These are phyloP conservation scores for Conoideocrella luteorostrata DNA, from an alignment of 2,329 filamentous ascomycete species.

Conservation along the genomic window DNA sequence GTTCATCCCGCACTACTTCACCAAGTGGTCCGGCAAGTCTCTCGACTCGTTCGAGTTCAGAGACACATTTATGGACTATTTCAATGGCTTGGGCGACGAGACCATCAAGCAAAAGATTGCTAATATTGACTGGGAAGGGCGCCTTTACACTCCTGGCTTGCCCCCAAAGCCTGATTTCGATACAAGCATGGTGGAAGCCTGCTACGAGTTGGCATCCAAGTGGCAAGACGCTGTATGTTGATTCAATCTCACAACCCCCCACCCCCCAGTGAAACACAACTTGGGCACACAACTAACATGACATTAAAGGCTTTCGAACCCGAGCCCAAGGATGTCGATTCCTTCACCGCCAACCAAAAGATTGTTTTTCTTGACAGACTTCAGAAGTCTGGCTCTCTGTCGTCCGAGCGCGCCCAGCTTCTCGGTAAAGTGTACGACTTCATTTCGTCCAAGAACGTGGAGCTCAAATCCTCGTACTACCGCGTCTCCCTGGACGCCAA, in stretches of 20 bases:
- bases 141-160: slow-evolving; percentile 82
- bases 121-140: slow-evolving; percentile 79
- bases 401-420: slow-evolving; percentile 56
- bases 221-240: slow-evolving; percentile 60
- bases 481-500: slow-evolving; percentile 70
- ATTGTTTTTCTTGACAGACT: slow-evolving; percentile 84
- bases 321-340: slow-evolving; percentile 58
- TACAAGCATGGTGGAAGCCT: slow-evolving; percentile 77
- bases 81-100: slow-evolving; percentile 57
- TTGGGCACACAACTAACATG: slow-evolving; percentile 17
- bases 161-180: slow-evolving; percentile 90
- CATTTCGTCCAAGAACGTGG: slow-evolving; percentile 71
- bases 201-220: slow-evolving; percentile 73
- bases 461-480: slow-evolving; percentile 76
- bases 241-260: slow-evolving; percentile 18
- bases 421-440: slow-evolving; percentile 74
- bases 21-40: slow-evolving; percentile 75
- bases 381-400: slow-evolving; percentile 58
- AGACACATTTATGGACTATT: slow-evolving; percentile 79
- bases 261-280: not conserved
- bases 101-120: slow-evolving; percentile 58
- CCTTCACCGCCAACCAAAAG: slow-evolving; percentile 79
- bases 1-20: slow-evolving; percentile 95
- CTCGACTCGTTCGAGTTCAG: slow-evolving; percentile 95
- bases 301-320: slow-evolving; percentile 53